Evolutionary conservation across 139 green algal species (phyloP).

Genomic region (Mesostigma viride): DNA sequence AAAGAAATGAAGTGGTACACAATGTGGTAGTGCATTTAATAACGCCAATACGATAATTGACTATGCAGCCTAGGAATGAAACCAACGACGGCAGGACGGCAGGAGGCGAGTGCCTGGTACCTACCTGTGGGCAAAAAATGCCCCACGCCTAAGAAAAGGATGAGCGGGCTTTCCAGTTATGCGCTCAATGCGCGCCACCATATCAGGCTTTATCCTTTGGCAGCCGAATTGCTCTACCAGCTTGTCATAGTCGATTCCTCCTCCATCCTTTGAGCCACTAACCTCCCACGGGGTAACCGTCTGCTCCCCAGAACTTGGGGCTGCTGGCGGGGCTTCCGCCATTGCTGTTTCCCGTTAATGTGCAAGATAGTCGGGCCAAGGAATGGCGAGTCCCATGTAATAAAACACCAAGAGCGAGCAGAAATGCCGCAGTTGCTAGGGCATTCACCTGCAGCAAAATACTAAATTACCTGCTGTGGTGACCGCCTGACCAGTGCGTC

Average conservation of each 20-base stretch:
- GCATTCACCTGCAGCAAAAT: too few relatives aligned
- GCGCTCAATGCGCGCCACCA: conserved; percentile 47
- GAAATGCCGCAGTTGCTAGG: too few relatives aligned
- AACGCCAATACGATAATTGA: background rate
- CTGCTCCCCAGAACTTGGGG: too few relatives aligned
- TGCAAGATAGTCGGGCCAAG: too few relatives aligned
- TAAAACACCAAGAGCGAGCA: too few relatives aligned
- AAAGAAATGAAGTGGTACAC: background rate
- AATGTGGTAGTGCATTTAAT: background rate
- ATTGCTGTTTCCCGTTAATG: too few relatives aligned
- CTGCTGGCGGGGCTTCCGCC: too few relatives aligned
- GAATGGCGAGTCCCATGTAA: too few relatives aligned
- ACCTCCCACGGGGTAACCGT: conserved; percentile 80
- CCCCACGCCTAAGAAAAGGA: conserved; percentile 79
- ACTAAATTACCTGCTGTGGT: too few relatives aligned
- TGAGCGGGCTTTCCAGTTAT: conserved; percentile 68
- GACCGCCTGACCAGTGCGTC: too few relatives aligned
- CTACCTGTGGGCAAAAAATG: conserved; percentile 85
- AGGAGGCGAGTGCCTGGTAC: background rate
- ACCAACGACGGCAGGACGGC: background rate
- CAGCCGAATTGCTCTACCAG: conserved; percentile 73
- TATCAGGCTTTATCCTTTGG: conserved; percentile 34
- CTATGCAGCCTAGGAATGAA: background rate
- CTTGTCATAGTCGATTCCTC: conserved; percentile 94
- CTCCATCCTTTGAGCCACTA: conserved; percentile 61